Evolutionary conservation across 2,329 filamentous ascomycete species (phyloP).

Genomic region (Fonsecaea pedrosoi): DNA sequence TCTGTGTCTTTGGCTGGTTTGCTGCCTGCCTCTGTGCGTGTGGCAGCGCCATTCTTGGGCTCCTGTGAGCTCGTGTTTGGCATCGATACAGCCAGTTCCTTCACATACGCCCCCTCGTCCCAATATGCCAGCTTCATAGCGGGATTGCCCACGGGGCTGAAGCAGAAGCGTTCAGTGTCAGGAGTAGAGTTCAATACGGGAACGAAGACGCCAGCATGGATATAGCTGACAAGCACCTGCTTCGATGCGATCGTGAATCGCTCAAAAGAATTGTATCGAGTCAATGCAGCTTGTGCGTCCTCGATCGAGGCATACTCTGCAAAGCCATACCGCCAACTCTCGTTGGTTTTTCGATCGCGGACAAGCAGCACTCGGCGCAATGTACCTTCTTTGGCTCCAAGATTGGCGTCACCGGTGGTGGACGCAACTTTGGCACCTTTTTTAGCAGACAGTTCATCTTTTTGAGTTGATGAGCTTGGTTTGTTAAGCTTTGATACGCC

Average conservation of each 20-base stretch:
- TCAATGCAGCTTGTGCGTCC: conserved; percentile 76
- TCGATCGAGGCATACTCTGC: conserved; percentile 79
- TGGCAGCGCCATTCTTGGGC: conserved; percentile 10
- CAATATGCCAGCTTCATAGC: conserved; percentile 75
- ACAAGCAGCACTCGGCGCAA: conserved; percentile 78
- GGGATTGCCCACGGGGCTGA: conserved; percentile 73
- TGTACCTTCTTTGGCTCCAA: conserved; percentile 76
- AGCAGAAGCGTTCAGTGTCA: conserved; percentile 68
- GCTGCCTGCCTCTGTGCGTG: conserved; percentile 36
- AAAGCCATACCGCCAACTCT: conserved; percentile 82
- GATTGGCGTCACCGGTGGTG: conserved; percentile 64
- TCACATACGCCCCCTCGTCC: conserved; percentile 75
- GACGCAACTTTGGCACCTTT: conserved; percentile 60
- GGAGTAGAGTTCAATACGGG: conserved; percentile 69
- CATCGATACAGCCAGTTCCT: conserved; percentile 65
- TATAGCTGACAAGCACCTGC: conserved; percentile 73
- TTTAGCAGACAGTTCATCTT: conserved; percentile 43
- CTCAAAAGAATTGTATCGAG: conserved; percentile 73
- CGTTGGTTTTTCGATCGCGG: conserved; percentile 72
- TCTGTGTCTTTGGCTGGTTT: conserved; percentile 48
- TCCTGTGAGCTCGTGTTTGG: conserved; percentile 40
- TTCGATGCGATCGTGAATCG: conserved; percentile 80
- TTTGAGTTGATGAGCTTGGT: conserved; percentile 51
- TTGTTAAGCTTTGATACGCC: conserved; percentile 78
- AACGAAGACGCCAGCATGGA: conserved; percentile 84